These are phyloP conservation scores for Xerophyta viscosa DNA, from an alignment of 106 monocot genomes.

Conservation along the genomic window DNA sequence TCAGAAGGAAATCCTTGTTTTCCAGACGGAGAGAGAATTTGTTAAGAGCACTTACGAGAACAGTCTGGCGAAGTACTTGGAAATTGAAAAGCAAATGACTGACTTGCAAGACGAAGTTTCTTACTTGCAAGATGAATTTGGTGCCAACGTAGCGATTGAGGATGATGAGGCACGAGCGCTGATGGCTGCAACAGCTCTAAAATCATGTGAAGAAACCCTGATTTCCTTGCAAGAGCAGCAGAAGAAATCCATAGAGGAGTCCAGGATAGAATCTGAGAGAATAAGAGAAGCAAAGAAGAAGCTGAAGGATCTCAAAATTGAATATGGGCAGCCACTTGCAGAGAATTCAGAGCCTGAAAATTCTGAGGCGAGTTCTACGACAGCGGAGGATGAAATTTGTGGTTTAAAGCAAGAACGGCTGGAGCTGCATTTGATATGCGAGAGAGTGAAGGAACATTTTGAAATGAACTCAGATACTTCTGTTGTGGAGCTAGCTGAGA, in stretches of 20 bases:
- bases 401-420: constrained; percentile 12
- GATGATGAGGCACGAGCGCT: constrained; percentile 7
- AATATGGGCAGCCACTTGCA: not conserved
- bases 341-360: not conserved
- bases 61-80: constrained; percentile 9
- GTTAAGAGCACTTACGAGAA: constrained; percentile 8
- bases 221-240: constrained; percentile 10
- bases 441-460: constrained; percentile 21
- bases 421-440: constrained; percentile 14
- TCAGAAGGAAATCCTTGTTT: constrained; percentile 10
- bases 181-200: constrained; percentile 8
- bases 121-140: constrained; percentile 10
- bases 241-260: not conserved
- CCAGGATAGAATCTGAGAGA: constrained; percentile 1
- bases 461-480: constrained; percentile 11
- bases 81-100: constrained; percentile 6
- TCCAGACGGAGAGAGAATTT: constrained; percentile 8
- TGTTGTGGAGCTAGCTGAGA: constrained; percentile 23
- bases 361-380: constrained; percentile 1
- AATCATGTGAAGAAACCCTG: constrained; percentile 9
- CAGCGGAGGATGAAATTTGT: constrained; percentile 1
- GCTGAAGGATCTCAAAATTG: constrained; percentile 2
- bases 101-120: constrained; percentile 11
- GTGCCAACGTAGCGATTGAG: not conserved
- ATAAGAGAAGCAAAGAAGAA: not conserved